A percentile compares a stretch with the other conserved stretches of the same genome.
These are phyloP conservation scores for Coniophora puteana DNA, from an alignment of 1,284 basidiomycete species.

Conservation along the genomic window DNA sequence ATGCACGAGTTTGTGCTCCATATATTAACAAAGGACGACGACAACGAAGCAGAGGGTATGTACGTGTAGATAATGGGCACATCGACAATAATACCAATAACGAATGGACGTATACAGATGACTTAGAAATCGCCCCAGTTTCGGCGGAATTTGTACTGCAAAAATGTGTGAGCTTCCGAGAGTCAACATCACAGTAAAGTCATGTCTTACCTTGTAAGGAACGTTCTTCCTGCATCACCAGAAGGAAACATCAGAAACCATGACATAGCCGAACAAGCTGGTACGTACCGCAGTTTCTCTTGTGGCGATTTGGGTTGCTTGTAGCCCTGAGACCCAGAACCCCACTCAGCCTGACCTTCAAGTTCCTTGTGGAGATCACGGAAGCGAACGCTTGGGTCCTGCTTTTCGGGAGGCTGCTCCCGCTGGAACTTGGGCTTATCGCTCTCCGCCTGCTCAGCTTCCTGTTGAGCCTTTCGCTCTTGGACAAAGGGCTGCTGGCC, in stretches of 20 bases:
- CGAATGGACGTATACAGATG: conserved; percentile 10
- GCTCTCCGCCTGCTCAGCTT: conserved; percentile 29
- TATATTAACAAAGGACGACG: no score
- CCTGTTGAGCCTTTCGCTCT: conserved; percentile 20
- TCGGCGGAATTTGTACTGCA: conserved; percentile 85
- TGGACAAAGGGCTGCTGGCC: no score
- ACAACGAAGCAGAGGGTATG: conserved; percentile 19
- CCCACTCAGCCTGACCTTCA: conserved; percentile 61
- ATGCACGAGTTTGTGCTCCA: no score
- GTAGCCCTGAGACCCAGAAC: conserved; percentile 69
- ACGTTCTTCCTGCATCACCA: conserved; percentile 56
- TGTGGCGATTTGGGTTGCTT: conserved; percentile 63
- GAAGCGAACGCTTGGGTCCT: conserved; percentile 60
- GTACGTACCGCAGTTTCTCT: conserved; percentile 65
- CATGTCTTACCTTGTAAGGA: conserved; percentile 74
- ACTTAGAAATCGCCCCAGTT: conserved; percentile 80
- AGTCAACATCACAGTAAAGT: neutral
- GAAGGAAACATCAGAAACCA: conserved; percentile 5
- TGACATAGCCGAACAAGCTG: neutral
- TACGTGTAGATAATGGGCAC: conserved; percentile 20
- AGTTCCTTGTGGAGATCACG: conserved; percentile 49
- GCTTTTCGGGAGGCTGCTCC: conserved; percentile 55
- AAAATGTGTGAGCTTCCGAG: conserved; percentile 40
- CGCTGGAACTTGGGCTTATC: conserved; percentile 55
- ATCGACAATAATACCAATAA: conserved; percentile 10